Conservation (phyloP, 2,329 filamentous ascomycete genomes). For the Penicillium occitanis region DNA sequence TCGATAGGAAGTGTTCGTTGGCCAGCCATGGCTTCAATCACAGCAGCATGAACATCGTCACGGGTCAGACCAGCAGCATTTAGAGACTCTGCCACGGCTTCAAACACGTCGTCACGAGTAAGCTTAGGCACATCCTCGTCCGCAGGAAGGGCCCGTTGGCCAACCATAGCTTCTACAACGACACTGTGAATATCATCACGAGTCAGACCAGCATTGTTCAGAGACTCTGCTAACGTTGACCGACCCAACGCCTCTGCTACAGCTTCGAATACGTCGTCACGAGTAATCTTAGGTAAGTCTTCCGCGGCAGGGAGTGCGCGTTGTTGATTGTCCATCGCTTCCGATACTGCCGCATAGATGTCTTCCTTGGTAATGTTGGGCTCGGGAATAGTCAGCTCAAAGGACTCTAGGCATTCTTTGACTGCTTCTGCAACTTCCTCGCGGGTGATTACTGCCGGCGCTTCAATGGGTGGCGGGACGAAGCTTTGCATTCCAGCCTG, state of each 20-base stretch:
- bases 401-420: conserved; percentile 80
- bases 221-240: conserved; percentile 4
- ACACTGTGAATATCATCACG: conserved; percentile 57
- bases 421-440: conserved; percentile 47
- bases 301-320: not conserved
- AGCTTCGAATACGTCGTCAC: conserved; percentile 59
- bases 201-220: conserved; percentile 43
- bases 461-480: conserved; percentile 69
- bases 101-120: conserved; percentile 56
- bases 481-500: conserved; percentile 84
- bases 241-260: conserved; percentile 18
- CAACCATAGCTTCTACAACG: conserved; percentile 27
- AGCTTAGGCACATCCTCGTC: conserved; percentile 39
- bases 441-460: conserved; percentile 44
- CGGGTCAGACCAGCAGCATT: conserved; percentile 47
- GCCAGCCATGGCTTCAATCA: conserved; percentile 26
- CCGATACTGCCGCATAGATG: conserved; percentile 22
- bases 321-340: conserved; percentile 22
- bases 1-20: conserved; percentile 34
- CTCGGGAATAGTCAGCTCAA: conserved; percentile 55
- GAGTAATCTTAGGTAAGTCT: conserved; percentile 12
- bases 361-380: conserved; percentile 24
- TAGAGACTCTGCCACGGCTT: conserved; percentile 41
- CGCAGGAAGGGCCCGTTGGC: conserved; percentile 33
- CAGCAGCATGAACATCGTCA: conserved; percentile 56